Base-by-base conservation (phyloP, 169 alveolate species). In the Plasmodium fragile region DNA sequence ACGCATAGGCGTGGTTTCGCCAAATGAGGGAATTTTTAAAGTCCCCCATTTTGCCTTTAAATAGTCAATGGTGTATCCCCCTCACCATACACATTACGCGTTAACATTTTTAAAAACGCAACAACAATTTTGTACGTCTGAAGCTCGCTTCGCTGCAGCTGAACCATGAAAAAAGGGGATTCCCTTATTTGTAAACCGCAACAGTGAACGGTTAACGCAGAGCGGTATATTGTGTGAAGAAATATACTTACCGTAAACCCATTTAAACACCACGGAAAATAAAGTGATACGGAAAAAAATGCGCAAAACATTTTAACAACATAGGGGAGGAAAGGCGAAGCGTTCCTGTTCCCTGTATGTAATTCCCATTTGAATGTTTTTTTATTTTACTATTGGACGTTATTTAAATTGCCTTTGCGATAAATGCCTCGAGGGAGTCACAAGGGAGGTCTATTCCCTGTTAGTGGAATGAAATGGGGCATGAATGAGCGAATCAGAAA, bases 381-480 rank as follows among this genome's bases (percentile, higher is more conserved):
- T 77, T 43, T 41, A 41, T 78, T 78, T 78, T 45, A 39, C 45
- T 7, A 18, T 36, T 80, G 53, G 10, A 28, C 53, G 25, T 65
- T 65, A 18, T 80, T 59, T 8, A 36, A 80, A n/a, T 10, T 80
- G 25, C 39, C 49, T 55, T 65, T 71, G 11, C 34, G 39, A 43
- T 92, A 78, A 81, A 92, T 92, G 92, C 92, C 95, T 52, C 72
- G 89, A 45, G 95, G 92, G 72, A 81, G 92, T 8, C 92, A 82
- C 45, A 83, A 82, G 41, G 92, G 95, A 25, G 90, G 94, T 36
- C 43, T 96, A 43, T 96, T 93, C 81, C 96, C 97, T 11, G 96
- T 95, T 4, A 96, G 97, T 70, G 97, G 97, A 34, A 81, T 93
- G 80, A 87, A 89, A 52, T 39, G 94, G 92, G 95, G 95, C 30